Conservation (phyloP, 2,329 filamentous ascomycete genomes). For the Eutypa lata region DNA sequence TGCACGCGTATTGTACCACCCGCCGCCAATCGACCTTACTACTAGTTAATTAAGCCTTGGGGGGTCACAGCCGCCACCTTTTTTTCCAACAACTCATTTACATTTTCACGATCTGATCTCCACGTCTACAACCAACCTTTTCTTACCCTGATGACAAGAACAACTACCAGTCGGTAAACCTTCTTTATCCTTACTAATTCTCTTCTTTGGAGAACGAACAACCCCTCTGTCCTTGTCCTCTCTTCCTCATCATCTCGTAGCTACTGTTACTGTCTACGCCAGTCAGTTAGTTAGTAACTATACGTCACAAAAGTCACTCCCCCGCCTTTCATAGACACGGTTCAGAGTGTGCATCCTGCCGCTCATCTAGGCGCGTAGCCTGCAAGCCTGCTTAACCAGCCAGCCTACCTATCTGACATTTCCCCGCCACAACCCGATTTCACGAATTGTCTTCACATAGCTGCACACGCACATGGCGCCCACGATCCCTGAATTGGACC, state of each 20-base stretch:
- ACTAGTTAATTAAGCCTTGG: background rate
- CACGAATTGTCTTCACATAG: background rate
- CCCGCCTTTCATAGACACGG: background rate
- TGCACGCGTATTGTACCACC: background rate
- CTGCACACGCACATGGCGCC: conserved; percentile 51
- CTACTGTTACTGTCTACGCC: background rate
- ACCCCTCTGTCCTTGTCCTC: background rate
- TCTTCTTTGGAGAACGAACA: background rate
- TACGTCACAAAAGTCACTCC: background rate
- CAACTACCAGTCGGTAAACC: background rate
- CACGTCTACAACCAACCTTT: background rate
- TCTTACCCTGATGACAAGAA: background rate
- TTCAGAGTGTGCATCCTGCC: background rate
- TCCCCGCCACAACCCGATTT: conserved; percentile 12
- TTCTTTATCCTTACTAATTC: background rate
- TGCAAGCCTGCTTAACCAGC: background rate
- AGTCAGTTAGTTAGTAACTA: background rate
- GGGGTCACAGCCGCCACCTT: background rate
- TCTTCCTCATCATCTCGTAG: background rate
- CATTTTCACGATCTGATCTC: background rate
- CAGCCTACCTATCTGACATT: conserved; percentile 14
- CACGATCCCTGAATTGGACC: conserved; percentile 92
- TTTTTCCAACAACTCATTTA: background rate
- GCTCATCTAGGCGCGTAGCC: conserved; percentile 16
- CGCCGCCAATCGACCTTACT: too few relatives aligned